A percentile compares a stretch with the other conserved stretches of the same genome.
These are phyloP conservation scores for Paxillus rubicundulus DNA, from an alignment of 768 basidiomycete genomes.

Conservation along the genomic window DNA sequence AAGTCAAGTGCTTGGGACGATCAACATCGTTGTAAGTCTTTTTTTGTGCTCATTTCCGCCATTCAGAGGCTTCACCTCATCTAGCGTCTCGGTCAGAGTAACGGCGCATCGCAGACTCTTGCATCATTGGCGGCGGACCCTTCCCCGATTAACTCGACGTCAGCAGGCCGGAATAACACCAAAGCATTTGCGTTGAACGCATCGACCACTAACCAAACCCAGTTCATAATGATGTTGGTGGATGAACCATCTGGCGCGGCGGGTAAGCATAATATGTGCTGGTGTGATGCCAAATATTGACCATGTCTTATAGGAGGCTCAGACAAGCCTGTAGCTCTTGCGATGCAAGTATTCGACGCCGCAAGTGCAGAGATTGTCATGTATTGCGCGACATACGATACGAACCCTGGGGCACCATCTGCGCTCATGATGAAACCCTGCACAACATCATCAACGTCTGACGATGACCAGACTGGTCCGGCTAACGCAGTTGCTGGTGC, in stretches of 20 bases:
- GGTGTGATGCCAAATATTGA: constrained; percentile 1
- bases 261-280: constrained; percentile 11
- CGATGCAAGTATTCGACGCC: constrained; percentile 43
- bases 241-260: constrained; percentile 2
- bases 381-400: constrained; percentile 64
- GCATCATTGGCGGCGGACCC: constrained; percentile 23
- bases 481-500: not conserved
- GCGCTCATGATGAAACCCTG: constrained; percentile 53
- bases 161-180: constrained; percentile 24
- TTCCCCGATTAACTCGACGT: constrained; percentile 27
- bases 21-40: constrained; percentile 49
- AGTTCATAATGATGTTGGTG: constrained; percentile 39
- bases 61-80: not conserved
- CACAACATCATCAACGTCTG: not conserved
- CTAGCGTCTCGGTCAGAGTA: constrained; percentile 7
- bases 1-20: constrained; percentile 37
- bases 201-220: constrained; percentile 45
- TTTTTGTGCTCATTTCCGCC: constrained; percentile 5
- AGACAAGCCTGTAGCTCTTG: constrained; percentile 40
- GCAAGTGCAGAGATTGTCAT: constrained; percentile 33
- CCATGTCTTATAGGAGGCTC: constrained; percentile 5
- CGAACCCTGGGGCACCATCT: constrained; percentile 45
- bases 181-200: constrained; percentile 45
- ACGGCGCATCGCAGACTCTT: constrained; percentile 11
- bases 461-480: constrained; percentile 3